Base-by-base conservation (phyloP, 805 yeast species). In the Metahyphopichia silvanorum region DNA sequence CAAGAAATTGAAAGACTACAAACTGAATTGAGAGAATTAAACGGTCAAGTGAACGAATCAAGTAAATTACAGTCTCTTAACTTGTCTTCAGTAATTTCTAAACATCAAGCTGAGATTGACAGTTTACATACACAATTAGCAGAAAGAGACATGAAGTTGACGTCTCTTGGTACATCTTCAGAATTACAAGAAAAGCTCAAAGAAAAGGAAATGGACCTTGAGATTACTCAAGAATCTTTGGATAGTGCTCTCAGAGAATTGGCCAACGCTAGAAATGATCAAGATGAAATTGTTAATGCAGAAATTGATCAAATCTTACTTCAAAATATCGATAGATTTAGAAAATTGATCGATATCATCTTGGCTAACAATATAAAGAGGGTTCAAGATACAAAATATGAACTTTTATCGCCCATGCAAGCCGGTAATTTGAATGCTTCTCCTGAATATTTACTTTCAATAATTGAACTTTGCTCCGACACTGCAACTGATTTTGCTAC, bases 401-500 rank as follows among this genome's bases (percentile, higher is more conserved):
- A 81, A 46, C 64, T 86, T 39, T 81, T 78, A 34, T 81, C 89
- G 4, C 86, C 93, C 19, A 76, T 82, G 76, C 86, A 83, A 56
- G 86, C 87, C 4, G 93, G 93, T 34, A 85, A 84, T 51, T 77
- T 79, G 43, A 79, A 79, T 52, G 71, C 93, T 2, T 75, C 91
- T 0, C 85, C 91, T 2, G 79, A 75, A 42, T 81, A 76, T 46
- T 57, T 82, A 15, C 62, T 80, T 21, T 79, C 91, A 0, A 63
- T 85, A 25, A 65, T 81, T 40, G 96, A 88, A 51, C 74, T 79
- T 42, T 72, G 82, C 13, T 75, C 86, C 0, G 74, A 78, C 24
- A 63, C 75, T 11, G 87, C 89, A 0, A 85, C 89, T 5, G 89
- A 82, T 24, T 86, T 88, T 56, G 84, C 95, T 4, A 75, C 79